phyloP scores from a whole-genome alignment of 192 early-diverging fungal species.

The Linnemannia schmuckeri region DNA sequence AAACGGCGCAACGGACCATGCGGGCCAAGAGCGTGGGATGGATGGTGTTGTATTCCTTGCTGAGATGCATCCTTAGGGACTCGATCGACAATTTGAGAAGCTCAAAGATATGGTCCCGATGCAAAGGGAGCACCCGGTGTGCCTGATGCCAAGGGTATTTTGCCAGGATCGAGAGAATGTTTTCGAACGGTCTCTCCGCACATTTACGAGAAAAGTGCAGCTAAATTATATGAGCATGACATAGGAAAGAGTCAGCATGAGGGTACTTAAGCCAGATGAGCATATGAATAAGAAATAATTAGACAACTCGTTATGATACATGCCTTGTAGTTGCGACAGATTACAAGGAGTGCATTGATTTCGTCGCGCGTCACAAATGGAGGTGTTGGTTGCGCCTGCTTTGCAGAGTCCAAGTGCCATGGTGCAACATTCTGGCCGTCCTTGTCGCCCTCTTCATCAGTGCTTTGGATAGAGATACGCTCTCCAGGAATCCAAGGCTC shows the following conservation, averaged over 20 bases:
- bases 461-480: background rate
- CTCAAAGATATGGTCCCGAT: conserved; percentile 79
- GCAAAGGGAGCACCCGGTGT: conserved; percentile 68
- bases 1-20: conserved; percentile 73
- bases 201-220: conserved; percentile 82
- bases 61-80: conserved; percentile 69
- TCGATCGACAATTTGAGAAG: conserved; percentile 68
- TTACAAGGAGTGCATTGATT: conserved; percentile 75
- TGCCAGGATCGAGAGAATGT: conserved; percentile 75
- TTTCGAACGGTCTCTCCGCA: conserved; percentile 82
- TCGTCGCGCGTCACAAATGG: conserved; percentile 76
- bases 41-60: conserved; percentile 70
- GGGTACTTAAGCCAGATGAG: background rate
- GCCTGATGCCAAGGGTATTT: conserved; percentile 84
- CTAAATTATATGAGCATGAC: conserved; percentile 38
- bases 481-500: conserved; percentile 56
- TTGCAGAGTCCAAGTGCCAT: background rate
- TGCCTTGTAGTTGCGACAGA: conserved; percentile 84
- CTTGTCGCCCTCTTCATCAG: background rate
- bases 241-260: background rate
- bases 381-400: conserved; percentile 1
- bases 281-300: background rate
- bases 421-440: background rate
- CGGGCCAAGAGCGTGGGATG: conserved; percentile 65
- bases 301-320: background rate